Percentiles rank a stretch among this genome's conserved stretches.
phyloP scores from a whole-genome alignment of 2,329 filamentous ascomycete species.

The Clonostachys rhizophaga region DNA sequence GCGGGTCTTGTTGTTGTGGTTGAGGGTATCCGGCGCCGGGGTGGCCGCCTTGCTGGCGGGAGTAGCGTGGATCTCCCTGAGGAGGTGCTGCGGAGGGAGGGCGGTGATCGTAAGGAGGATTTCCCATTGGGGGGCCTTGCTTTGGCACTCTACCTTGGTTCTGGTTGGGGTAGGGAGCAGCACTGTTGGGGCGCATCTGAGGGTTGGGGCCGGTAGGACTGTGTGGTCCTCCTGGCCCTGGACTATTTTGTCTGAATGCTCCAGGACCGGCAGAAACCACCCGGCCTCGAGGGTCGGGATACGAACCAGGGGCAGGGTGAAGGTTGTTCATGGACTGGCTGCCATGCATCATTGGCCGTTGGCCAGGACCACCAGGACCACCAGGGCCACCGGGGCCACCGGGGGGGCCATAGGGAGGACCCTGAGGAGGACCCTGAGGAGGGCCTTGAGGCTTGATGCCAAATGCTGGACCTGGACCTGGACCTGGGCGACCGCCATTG shows the following conservation, averaged over 20 bases:
- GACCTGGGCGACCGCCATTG: slow-evolving; percentile 39
- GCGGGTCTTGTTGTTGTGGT: slow-evolving; percentile 1
- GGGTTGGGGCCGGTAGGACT: slow-evolving; percentile 5
- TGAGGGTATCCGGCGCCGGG: neutral
- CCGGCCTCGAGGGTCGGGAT: slow-evolving; percentile 35
- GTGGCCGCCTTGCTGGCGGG: neutral
- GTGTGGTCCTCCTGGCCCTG: slow-evolving; percentile 8
- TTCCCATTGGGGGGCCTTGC: neutral
- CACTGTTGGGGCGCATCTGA: slow-evolving; percentile 9
- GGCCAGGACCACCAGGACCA: slow-evolving; percentile 6
- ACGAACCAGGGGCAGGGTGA: slow-evolving; percentile 26
- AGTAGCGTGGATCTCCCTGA: neutral
- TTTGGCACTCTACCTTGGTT: slow-evolving; percentile 18
- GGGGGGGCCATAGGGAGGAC: neutral
- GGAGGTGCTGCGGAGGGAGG: slow-evolving; percentile 5
- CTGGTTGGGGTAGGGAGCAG: slow-evolving; percentile 13
- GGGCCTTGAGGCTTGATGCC: slow-evolving; percentile 41
- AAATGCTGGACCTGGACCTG: slow-evolving; percentile 42
- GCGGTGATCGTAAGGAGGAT: too few relatives aligned
- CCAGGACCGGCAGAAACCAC: slow-evolving; percentile 33
- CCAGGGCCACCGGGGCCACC: neutral
- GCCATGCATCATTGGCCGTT: slow-evolving; percentile 25
- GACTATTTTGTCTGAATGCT: slow-evolving; percentile 33
- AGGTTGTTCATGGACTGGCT: slow-evolving; percentile 39
- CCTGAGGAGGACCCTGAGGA: too few relatives aligned